These are phyloP conservation scores for Fragosphaeria purpurea DNA, from an alignment of 2,329 filamentous ascomycete genomes.

Conservation along the genomic window DNA sequence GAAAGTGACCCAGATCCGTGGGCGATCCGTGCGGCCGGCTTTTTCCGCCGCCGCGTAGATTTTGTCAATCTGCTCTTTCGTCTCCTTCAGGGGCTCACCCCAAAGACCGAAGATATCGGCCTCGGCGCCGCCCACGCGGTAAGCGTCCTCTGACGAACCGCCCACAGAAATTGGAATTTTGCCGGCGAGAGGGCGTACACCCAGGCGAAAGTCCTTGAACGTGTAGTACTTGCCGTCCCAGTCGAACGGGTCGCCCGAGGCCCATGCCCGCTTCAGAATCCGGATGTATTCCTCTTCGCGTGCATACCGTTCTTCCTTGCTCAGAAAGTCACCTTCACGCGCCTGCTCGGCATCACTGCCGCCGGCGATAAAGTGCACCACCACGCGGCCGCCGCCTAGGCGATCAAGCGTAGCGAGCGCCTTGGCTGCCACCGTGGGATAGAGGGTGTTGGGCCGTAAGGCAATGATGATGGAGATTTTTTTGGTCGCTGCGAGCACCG, in stretches of 20 bases:
- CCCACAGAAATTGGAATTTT: constrained; percentile 49
- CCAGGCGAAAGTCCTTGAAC: constrained; percentile 47
- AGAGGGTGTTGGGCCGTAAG: constrained; percentile 49
- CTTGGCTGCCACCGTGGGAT: constrained; percentile 52
- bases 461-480: constrained; percentile 52
- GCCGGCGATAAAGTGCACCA: constrained; percentile 53
- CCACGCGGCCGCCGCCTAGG: constrained; percentile 44
- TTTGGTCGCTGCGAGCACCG: constrained; percentile 45
- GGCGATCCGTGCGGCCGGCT: constrained; percentile 43
- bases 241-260: constrained; percentile 46
- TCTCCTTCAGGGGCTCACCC: constrained; percentile 54
- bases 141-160: constrained; percentile 48
- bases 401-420: constrained; percentile 51
- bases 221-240: constrained; percentile 50
- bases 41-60: constrained; percentile 49
- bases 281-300: constrained; percentile 52
- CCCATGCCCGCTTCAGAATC: constrained; percentile 49
- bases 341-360: constrained; percentile 51
- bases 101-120: constrained; percentile 54
- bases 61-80: constrained; percentile 49
- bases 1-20: constrained; percentile 55
- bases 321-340: constrained; percentile 47
- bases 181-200: constrained; percentile 41
- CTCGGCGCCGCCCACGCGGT: constrained; percentile 46
- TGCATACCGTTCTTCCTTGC: constrained; percentile 46